Evolutionary conservation across 139 green algal species (phyloP), one percentile per base, ranked within the genome.

Genomic region (Pleodorina starrii): DNA sequence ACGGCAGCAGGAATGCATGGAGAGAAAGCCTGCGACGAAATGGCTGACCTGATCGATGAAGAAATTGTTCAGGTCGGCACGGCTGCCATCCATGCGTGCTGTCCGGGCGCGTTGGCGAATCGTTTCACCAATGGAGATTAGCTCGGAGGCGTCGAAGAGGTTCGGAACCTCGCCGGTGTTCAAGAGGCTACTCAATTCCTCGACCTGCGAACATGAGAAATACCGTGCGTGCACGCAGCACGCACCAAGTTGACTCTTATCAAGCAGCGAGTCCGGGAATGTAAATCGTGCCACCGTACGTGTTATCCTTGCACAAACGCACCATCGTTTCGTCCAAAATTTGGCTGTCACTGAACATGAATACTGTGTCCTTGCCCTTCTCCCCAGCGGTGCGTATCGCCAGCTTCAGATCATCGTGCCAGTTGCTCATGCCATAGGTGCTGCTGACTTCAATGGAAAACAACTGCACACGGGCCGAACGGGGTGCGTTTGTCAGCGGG

Each of bases 161-260:
- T 97, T 97, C 29, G 95, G 95, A 69, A 97, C 94, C 91, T 93
- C 90, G 44, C 90, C 90, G 0, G 94, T 97, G 91, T 97, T 97
- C 25, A 97, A 94, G 59, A 97, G 83, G 88, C 96, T 97, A 51
- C 91, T 95, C 72, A 97, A 88, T 87, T 97, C 95, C 86, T 97
- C 94, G 1, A 97, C 83, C 89, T 92, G 74, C 35, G 63, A 73
- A 73, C 48, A n/a, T n/a, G n/a, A n/a, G n/a, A 60, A 60, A 60
- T 27, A 14, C 51, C 54, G 29, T 66, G 54, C 54, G 9, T 66
- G 54, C 9, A 21, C 25, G 54, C 54, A 66, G 54, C 54, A 32
- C 29, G 6, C 25, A 25, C 50, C 50, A 14, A 60, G 50, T 17
- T n/a, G n/a, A 60, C 50, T 25, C 14, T 60, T 25, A 60, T 60